Base-by-base conservation (phyloP, 2,329 filamentous ascomycete genomes). In the Fragosphaeria purpurea region DNA sequence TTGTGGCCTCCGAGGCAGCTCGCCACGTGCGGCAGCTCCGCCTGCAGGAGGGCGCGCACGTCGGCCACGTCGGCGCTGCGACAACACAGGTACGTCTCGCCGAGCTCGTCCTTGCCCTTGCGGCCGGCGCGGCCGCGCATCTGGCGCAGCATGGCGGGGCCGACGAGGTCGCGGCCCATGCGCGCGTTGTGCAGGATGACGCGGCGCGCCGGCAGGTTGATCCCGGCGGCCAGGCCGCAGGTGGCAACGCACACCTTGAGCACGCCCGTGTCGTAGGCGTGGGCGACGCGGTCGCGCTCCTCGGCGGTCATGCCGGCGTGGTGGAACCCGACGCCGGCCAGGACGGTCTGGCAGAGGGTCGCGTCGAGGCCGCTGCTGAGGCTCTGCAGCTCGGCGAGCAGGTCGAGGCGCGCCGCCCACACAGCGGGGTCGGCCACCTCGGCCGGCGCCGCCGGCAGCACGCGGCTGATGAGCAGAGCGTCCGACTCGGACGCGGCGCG, bases 211-310 rank as follows among this genome's bases (percentile, higher is more conserved):
- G 77, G 77, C 60, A 90, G 68, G 63, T 90, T 89, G 52, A 90
- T 87, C n/a, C 86, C 86, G 11, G 85, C 86, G n/a, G 86, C 86
- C 51, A 90, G 73, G 61, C 84, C 88, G 59, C 85, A 88, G 2
- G 86, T 90, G 39, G 86, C 86, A 12, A 88, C 80, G 48, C 87
- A 82, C 1, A 88, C 79, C 57, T 83, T 83, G 13, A 89, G 62
- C 5, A 76, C 70, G 1, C 85, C 84, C 40, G 69, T 64, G 60
- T 89, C 85, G 56, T 88, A 89, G 10, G 84, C 84, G 38, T 73
- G 74, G 3, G 85, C 80, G 49, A 89, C 75, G 7, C 88, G 67
- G 46, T 88, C 84, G 46, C 85, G 75, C 62, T 90, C 86, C 65
- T 90, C 86, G 0, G 76, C 81, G 0, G 85, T 89, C 58, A 90